phyloP scores from a whole-genome alignment of 73 alveolate genomes.

The Stentor coeruleus region DNA sequence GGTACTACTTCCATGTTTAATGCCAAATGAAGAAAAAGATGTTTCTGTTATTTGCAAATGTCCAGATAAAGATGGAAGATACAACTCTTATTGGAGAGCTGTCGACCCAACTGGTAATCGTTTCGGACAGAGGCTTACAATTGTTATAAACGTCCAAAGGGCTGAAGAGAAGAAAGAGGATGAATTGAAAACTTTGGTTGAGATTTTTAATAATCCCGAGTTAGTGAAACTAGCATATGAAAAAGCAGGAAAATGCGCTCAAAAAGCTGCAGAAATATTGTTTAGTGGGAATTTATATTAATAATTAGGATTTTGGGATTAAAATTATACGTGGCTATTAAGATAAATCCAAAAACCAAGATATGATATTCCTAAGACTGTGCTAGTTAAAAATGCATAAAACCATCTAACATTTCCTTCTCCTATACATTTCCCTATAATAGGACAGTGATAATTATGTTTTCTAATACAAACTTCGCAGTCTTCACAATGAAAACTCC shows the following conservation, averaged over 20 bases:
- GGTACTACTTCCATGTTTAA: slow-evolving; percentile 4
- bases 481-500: slow-evolving; percentile 56
- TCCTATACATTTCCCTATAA: slow-evolving; percentile 69
- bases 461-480: slow-evolving; percentile 52
- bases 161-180: neutral
- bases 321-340: too few species aligned
- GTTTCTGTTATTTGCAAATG: slow-evolving; percentile 30
- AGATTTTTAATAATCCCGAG: neutral
- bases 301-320: too few species aligned
- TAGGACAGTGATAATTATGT: slow-evolving; percentile 66
- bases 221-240: neutral
- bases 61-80: slow-evolving; percentile 26
- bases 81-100: neutral
- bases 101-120: neutral
- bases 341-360: too few species aligned
- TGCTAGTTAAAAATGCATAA: slow-evolving; percentile 22
- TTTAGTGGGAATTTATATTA: neutral
- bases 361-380: too few species aligned
- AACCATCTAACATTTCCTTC: slow-evolving; percentile 38
- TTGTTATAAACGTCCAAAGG: neutral
- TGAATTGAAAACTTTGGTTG: neutral
- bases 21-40: slow-evolving; percentile 36
- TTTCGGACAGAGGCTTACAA: neutral
- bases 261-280: neutral
- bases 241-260: neutral